phyloP scores from a whole-genome alignment of 495 filamentous ascomycete genomes.

The Xanthoparmelia taractica region DNA sequence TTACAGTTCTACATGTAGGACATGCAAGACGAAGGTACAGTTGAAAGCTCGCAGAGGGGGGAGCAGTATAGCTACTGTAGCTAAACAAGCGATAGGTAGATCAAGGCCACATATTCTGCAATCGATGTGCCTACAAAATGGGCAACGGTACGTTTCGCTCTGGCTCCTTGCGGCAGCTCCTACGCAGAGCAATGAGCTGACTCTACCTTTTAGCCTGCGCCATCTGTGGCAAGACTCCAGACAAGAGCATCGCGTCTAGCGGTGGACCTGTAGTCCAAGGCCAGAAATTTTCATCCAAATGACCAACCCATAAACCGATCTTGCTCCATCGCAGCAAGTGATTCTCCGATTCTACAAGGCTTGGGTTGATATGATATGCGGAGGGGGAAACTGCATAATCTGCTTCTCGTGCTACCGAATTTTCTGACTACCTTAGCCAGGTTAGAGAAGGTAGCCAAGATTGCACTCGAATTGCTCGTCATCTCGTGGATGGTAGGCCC shows the following conservation, averaged over 20 bases:
- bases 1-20: conserved; percentile 53
- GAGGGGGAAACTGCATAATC: not conserved
- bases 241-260: conserved; percentile 41
- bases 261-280: conserved; percentile 51
- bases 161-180: conserved; percentile 22
- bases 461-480: no score
- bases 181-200: conserved; percentile 12
- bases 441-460: no score
- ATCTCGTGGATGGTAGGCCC: no score
- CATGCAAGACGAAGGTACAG: conserved; percentile 51
- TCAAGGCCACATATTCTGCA: conserved; percentile 54
- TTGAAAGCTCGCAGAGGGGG: not conserved
- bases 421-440: no score
- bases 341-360: not conserved
- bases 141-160: conserved; percentile 41
- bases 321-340: not conserved
- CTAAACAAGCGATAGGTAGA: conserved; percentile 33
- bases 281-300: conserved; percentile 60
- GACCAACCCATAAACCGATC: conserved; percentile 22
- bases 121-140: conserved; percentile 58
- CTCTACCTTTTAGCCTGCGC: conserved; percentile 44
- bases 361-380: not conserved
- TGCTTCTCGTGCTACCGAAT: no score
- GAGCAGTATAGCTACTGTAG: not conserved
- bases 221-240: conserved; percentile 55